phyloP scores from a whole-genome alignment of 352 stramenopile genomes.

The Chrysophaeum taylorii region DNA sequence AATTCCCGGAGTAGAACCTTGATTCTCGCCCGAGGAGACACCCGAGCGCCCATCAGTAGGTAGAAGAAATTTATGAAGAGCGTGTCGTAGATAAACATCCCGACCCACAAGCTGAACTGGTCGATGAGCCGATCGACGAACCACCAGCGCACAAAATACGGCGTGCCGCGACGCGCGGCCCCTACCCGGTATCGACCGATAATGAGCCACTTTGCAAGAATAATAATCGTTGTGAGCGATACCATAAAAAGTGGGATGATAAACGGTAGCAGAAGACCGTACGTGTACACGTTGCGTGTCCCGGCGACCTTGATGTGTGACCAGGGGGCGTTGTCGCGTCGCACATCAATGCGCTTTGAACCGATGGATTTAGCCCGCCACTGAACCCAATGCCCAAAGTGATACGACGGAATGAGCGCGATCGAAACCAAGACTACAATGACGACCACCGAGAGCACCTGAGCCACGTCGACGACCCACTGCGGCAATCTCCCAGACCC shows the following conservation, averaged over 20 bases:
- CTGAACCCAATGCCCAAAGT: neutral
- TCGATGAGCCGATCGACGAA: neutral
- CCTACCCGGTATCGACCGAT: neutral
- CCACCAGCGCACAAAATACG: neutral
- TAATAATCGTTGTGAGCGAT: neutral
- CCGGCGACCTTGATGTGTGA: too few relatives aligned
- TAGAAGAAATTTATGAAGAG: neutral
- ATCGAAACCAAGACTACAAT: neutral
- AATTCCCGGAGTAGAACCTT: neutral
- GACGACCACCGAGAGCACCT: neutral
- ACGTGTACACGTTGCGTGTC: too few relatives aligned
- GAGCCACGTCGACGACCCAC: neutral
- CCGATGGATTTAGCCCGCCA: neutral
- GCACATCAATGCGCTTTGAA: too few relatives aligned
- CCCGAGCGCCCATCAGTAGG: neutral
- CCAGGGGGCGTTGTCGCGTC: neutral
- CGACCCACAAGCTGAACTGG: neutral
- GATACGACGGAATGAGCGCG: neutral
- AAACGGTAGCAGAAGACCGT: neutral
- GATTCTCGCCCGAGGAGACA: neutral
- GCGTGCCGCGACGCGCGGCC: neutral
- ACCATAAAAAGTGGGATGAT: neutral
- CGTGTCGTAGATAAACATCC: neutral
- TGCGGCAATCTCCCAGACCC: too few relatives aligned
- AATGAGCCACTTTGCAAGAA: neutral